Evolutionary conservation across 2,329 filamentous ascomycete genomes (phyloP).

Genomic region (Penicillium occitanis): DNA sequence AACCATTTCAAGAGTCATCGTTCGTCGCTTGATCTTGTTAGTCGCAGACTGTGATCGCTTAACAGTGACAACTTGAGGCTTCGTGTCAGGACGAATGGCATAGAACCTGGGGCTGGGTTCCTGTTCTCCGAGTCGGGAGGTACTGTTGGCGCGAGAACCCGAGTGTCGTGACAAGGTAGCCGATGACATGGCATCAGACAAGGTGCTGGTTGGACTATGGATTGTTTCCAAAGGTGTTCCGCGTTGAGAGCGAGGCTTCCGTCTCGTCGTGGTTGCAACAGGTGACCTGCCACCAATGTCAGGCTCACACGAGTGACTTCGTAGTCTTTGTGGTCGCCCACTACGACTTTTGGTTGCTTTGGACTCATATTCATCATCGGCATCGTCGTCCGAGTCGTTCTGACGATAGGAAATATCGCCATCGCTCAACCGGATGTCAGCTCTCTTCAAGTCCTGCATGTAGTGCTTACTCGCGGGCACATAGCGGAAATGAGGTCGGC

Average conservation of each 20-base stretch:
- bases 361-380: slow-evolving; percentile 1
- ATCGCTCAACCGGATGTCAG: slow-evolving; percentile 20
- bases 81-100: slow-evolving; percentile 25
- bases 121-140: slow-evolving; percentile 4
- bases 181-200: slow-evolving; percentile 9
- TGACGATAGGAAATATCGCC: slow-evolving; percentile 16
- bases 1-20: slow-evolving; percentile 39
- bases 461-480: slow-evolving; percentile 33
- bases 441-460: slow-evolving; percentile 28
- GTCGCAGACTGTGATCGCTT: slow-evolving; percentile 17
- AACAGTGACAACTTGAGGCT: slow-evolving; percentile 22
- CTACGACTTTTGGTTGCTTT: background rate
- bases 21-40: slow-evolving; percentile 24
- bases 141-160: background rate
- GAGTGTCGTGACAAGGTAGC: slow-evolving; percentile 2
- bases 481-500: slow-evolving; percentile 33
- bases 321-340: background rate
- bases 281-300: background rate
- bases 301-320: slow-evolving; percentile 20
- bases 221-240: slow-evolving; percentile 6
- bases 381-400: slow-evolving; percentile 8
- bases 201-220: slow-evolving; percentile 1
- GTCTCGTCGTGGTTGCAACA: background rate
- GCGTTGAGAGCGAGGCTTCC: slow-evolving; percentile 3
- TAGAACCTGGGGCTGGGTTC: background rate